Evolutionary conservation across 768 basidiomycete species (phyloP).

Genomic region (Omphalotus guepiniiformis): DNA sequence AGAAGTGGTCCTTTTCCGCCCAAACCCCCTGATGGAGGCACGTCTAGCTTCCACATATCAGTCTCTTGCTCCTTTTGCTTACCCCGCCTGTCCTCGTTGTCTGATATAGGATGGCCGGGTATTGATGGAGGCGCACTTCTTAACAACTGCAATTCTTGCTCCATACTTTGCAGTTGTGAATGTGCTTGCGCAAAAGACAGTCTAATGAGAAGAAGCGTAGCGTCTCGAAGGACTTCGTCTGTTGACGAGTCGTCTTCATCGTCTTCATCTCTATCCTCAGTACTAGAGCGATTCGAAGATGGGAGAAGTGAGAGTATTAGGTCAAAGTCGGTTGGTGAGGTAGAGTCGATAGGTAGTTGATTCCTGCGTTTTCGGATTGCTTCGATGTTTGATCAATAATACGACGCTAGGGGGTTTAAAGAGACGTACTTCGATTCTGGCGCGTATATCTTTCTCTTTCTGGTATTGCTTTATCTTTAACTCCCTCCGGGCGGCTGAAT

Average conservation of each 20-base stretch:
- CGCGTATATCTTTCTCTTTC: slow-evolving; percentile 76
- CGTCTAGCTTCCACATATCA: slow-evolving; percentile 73
- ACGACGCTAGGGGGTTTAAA: not conserved
- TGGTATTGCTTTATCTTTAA: slow-evolving; percentile 89
- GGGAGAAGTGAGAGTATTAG: slow-evolving; percentile 64
- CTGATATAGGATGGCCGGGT: slow-evolving; percentile 19
- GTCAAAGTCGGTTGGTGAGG: slow-evolving; percentile 49
- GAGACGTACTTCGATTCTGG: slow-evolving; percentile 58
- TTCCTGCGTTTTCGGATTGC: slow-evolving; percentile 51
- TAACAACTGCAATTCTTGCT: slow-evolving; percentile 72
- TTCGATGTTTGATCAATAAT: slow-evolving; percentile 26
- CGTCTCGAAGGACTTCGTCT: slow-evolving; percentile 64
- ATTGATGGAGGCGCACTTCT: slow-evolving; percentile 46
- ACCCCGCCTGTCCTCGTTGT: slow-evolving; percentile 33
- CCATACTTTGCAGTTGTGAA: slow-evolving; percentile 59
- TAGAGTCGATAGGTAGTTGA: slow-evolving; percentile 29
- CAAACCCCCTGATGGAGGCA: slow-evolving; percentile 36
- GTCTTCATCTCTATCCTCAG: slow-evolving; percentile 24
- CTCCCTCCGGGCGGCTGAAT: slow-evolving; percentile 73
- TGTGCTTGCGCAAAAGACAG: slow-evolving; percentile 69
- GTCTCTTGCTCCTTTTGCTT: slow-evolving; percentile 40
- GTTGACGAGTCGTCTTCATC: slow-evolving; percentile 53
- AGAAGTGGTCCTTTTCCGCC: slow-evolving; percentile 61
- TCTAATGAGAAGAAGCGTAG: slow-evolving; percentile 66
- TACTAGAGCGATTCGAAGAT: slow-evolving; percentile 13